Evolutionary conservation across 768 basidiomycete species (phyloP).

Genomic region (Baorangia bicolor): DNA sequence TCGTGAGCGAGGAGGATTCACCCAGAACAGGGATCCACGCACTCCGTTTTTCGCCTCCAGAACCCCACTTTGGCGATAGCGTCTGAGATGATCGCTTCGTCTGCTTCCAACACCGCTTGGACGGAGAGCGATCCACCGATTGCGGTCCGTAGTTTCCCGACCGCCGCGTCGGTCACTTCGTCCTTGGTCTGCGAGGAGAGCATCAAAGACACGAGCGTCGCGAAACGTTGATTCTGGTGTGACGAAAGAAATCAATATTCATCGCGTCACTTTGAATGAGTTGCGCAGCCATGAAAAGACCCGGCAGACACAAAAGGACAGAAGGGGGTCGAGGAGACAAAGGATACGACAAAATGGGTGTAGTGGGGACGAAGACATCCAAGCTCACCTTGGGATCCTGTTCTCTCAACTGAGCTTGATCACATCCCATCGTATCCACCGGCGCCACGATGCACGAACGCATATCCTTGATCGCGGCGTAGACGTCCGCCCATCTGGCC

Average conservation of each 20-base stretch:
- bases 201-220: constrained; percentile 91
- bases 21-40: constrained; percentile 22
- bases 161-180: constrained; percentile 79
- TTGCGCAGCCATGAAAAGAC: background rate
- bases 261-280: background rate
- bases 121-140: constrained; percentile 81
- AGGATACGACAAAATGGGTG: background rate
- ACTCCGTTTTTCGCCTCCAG: constrained; percentile 87
- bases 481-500: constrained; percentile 63
- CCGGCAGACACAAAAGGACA: too few species aligned
- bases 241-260: background rate
- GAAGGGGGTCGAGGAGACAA: background rate
- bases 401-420: constrained; percentile 63
- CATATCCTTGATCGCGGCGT: constrained; percentile 75
- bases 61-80: constrained; percentile 92
- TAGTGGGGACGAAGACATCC: background rate
- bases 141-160: constrained; percentile 65
- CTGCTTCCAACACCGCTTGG: constrained; percentile 63
- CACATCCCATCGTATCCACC: constrained; percentile 92
- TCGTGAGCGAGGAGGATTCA: background rate
- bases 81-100: constrained; percentile 59
- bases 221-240: constrained; percentile 71
- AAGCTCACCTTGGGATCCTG: constrained; percentile 58
- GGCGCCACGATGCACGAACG: constrained; percentile 71
- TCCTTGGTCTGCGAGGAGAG: constrained; percentile 96